phyloP scores from a whole-genome alignment of 2,329 filamentous ascomycete species.

The Zarea fungicola region DNA sequence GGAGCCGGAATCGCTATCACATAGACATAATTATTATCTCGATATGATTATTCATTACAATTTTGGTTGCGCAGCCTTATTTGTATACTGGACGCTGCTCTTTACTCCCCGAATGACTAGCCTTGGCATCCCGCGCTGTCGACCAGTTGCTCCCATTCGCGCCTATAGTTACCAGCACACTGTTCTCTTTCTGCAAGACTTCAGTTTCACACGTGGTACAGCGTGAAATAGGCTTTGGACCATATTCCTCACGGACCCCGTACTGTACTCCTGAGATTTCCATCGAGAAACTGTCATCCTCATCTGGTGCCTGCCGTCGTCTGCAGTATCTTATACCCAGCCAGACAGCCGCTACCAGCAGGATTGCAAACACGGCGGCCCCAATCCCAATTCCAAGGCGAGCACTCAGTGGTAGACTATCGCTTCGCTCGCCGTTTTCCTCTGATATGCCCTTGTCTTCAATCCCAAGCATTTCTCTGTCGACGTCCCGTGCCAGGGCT shows the following conservation, averaged over 20 bases:
- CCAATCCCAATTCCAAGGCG: conserved; percentile 28
- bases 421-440: conserved; percentile 15
- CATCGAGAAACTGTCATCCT: conserved; percentile 2
- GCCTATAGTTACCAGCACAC: neutral
- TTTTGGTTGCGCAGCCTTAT: no score
- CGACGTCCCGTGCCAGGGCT: conserved; percentile 32
- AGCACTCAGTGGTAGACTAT: conserved; percentile 24
- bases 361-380: conserved; percentile 6
- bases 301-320: neutral
- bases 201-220: conserved; percentile 7
- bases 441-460: no score
- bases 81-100: no score
- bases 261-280: conserved; percentile 11
- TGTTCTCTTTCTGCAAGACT: neutral
- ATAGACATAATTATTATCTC: conserved; percentile 8
- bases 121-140: neutral
- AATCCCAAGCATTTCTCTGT: conserved; percentile 30
- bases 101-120: no score
- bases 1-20: neutral
- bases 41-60: neutral
- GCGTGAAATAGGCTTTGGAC: conserved; percentile 6
- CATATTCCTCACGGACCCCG: conserved; percentile 7
- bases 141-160: neutral
- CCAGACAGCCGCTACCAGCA: conserved; percentile 7
- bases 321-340: conserved; percentile 8